phyloP scores from a whole-genome alignment of 768 basidiomycete genomes.

The Clitopilus passeckerianus region DNA sequence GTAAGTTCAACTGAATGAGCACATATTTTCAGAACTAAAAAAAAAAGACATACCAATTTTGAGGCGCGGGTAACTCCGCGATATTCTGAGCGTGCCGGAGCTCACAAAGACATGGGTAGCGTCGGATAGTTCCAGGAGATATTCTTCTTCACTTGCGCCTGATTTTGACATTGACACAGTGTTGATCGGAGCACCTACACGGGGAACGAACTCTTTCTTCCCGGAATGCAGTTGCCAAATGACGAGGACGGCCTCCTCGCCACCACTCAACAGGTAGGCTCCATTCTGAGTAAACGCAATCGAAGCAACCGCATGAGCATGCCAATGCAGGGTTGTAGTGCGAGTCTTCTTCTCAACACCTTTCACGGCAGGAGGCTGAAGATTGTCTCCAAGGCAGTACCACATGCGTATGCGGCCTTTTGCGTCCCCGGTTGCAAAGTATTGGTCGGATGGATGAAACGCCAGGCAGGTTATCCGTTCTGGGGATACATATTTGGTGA shows the following conservation, averaged over 20 bases:
- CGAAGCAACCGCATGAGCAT: conserved; percentile 88
- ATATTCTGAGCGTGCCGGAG: conserved; percentile 66
- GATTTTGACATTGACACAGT: conserved; percentile 56
- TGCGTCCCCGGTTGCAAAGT: conserved; percentile 91
- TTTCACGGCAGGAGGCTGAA: conserved; percentile 37
- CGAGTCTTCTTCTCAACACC: conserved; percentile 77
- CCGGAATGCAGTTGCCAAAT: conserved; percentile 93
- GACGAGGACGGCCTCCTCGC: conserved; percentile 94
- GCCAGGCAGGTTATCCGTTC: conserved; percentile 80
- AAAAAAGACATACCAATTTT: conserved; percentile 56
- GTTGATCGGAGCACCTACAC: conserved; percentile 83
- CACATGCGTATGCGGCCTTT: conserved; percentile 85
- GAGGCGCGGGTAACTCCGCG: conserved; percentile 68
- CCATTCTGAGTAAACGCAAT: conserved; percentile 87
- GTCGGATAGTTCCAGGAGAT: conserved; percentile 78
- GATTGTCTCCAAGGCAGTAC: conserved; percentile 78
- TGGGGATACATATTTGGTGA: conserved; percentile 79
- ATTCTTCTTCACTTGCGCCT: conserved; percentile 71
- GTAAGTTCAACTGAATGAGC: too few relatives aligned
- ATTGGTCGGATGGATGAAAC: conserved; percentile 86
- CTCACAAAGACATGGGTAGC: conserved; percentile 75
- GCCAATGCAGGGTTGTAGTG: conserved; percentile 91
- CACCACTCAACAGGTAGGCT: conserved; percentile 88
- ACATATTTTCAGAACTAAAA: neutral
- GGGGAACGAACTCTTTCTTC: conserved; percentile 87